Percentiles rank a stretch among this genome's conserved stretches.
Evolutionary conservation across 352 stramenopile species (phyloP).

Genomic region (Globisporangium alternatum): DNA sequence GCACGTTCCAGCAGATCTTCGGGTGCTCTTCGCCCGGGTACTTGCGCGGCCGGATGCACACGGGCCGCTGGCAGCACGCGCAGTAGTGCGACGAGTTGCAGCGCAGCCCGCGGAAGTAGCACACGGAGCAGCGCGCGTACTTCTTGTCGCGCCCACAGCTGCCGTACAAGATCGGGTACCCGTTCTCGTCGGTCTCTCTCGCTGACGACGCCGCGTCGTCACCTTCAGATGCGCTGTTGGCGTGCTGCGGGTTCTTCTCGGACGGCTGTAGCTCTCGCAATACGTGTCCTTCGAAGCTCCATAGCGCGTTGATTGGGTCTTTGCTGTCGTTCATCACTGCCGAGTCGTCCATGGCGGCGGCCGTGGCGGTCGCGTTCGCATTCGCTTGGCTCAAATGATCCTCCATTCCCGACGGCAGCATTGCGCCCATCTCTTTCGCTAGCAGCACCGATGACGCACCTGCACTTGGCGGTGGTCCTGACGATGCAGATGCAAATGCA

Average conservation of each 20-base stretch:
- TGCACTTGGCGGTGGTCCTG: neutral
- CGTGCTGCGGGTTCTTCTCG: constrained; percentile 31
- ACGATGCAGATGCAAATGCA: constrained; percentile 5
- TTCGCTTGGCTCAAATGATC: constrained; percentile 3
- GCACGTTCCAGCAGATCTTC: constrained; percentile 82
- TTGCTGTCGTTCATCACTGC: constrained; percentile 20
- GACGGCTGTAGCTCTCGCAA: constrained; percentile 43
- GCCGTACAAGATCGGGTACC: constrained; percentile 49
- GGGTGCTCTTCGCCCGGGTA: constrained; percentile 65
- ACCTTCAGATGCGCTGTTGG: constrained; percentile 1
- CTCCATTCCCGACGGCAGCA: neutral
- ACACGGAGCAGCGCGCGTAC: constrained; percentile 70
- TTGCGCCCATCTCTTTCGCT: neutral
- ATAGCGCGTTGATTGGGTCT: constrained; percentile 61
- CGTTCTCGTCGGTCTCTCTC: constrained; percentile 38
- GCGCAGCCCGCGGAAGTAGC: constrained; percentile 64
- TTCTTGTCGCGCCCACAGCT: constrained; percentile 68
- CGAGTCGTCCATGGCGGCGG: constrained; percentile 12
- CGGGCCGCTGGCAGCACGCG: constrained; percentile 62
- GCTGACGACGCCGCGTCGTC: constrained; percentile 12
- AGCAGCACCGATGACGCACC: neutral
- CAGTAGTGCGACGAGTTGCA: constrained; percentile 73
- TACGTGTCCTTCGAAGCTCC: constrained; percentile 60
- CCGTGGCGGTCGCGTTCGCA: neutral
- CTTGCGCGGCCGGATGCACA: constrained; percentile 64